Conservation (phyloP, 2,329 filamentous ascomycete genomes). For the Cladophialophora bantiana region DNA sequence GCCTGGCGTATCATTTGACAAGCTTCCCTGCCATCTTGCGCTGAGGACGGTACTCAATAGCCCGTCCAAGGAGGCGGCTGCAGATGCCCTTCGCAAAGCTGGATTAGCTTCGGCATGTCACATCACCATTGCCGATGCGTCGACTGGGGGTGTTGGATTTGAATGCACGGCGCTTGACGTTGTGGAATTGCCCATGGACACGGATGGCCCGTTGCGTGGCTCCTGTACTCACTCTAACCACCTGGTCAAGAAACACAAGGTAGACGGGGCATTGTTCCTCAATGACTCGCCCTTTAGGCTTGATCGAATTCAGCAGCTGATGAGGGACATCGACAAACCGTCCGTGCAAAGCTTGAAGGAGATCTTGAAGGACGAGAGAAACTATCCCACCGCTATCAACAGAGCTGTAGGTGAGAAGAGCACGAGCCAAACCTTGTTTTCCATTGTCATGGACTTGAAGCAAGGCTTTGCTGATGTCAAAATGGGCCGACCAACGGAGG, state of each 20-base stretch:
- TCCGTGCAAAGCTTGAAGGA: conserved; percentile 37
- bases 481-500: conserved; percentile 46
- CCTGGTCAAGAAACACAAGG: conserved; percentile 44
- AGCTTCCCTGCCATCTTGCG: conserved; percentile 63
- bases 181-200: conserved; percentile 37
- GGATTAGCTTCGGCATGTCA: conserved; percentile 63
- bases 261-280: conserved; percentile 32
- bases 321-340: conserved; percentile 35
- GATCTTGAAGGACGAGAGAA: conserved; percentile 47
- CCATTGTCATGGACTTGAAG: conserved; percentile 51
- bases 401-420: conserved; percentile 42
- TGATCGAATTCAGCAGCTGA: conserved; percentile 43
- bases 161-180: conserved; percentile 54
- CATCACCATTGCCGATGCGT: conserved; percentile 60
- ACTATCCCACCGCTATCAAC: conserved; percentile 47
- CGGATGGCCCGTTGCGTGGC: conserved; percentile 34
- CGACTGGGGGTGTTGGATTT: conserved; percentile 54
- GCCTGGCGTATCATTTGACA: conserved; percentile 55
- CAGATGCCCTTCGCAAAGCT: conserved; percentile 51
- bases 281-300: conserved; percentile 43
- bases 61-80: conserved; percentile 53
- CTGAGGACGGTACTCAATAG: conserved; percentile 62
- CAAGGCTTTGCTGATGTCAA: conserved; percentile 44
- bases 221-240: conserved; percentile 57
- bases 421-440: conserved; percentile 47